A percentile compares a stretch with the other conserved stretches of the same genome.
Evolutionary conservation across 441 rosid species (phyloP).

Genomic region (Erodium moschatum): DNA sequence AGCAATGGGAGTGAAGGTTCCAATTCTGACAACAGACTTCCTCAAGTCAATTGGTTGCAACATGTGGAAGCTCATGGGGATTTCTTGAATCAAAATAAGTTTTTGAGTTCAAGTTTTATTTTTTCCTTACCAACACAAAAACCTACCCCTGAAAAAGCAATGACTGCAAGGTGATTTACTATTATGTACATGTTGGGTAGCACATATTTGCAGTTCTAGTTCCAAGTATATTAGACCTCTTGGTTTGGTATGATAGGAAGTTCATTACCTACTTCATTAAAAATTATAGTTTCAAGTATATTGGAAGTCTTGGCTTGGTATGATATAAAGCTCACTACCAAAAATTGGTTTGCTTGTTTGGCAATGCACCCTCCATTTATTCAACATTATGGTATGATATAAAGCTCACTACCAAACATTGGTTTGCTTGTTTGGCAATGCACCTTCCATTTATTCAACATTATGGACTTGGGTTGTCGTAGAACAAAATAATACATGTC

Average conservation of each 20-base stretch:
- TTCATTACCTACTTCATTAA: background rate
- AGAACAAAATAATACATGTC: background rate
- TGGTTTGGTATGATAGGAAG: background rate
- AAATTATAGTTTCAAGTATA: too few relatives aligned
- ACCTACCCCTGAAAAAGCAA: conserved; percentile 35
- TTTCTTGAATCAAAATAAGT: conserved; percentile 34
- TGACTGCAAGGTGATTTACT: conserved; percentile 39
- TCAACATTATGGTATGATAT: too few relatives aligned
- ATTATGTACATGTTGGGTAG: background rate
- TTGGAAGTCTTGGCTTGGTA: too few relatives aligned
- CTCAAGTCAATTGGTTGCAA: conserved; percentile 60
- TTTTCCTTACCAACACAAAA: conserved; percentile 58
- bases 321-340: too few relatives aligned
- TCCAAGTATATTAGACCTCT: background rate
- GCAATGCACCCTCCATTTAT: too few relatives aligned
- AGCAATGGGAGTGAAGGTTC: conserved; percentile 32
- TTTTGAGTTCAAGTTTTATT: conserved; percentile 53
- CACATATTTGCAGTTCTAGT: background rate
- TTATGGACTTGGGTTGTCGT: background rate
- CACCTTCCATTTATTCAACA: too few relatives aligned
- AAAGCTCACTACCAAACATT: too few relatives aligned
- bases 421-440: too few relatives aligned
- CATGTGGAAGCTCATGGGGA: conserved; percentile 41
- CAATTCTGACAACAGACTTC: conserved; percentile 36
- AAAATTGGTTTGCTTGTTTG: too few relatives aligned